Percentiles rank a stretch among this genome's conserved stretches.
phyloP scores from a whole-genome alignment of 805 yeast genomes.

The Tetrapisispora taiwanensis region DNA sequence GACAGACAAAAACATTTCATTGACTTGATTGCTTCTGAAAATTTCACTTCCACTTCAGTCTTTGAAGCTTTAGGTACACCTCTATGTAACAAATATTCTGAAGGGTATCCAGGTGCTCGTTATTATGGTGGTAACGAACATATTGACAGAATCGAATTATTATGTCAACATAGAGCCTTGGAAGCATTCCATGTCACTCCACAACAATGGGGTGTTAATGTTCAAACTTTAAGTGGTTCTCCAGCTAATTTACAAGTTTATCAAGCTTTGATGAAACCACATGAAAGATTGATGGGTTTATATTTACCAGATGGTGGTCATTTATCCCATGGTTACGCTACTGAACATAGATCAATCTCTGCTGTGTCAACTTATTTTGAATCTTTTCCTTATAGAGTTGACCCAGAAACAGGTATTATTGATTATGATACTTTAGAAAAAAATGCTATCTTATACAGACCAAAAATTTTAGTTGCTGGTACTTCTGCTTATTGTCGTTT shows the following conservation, averaged over 20 bases:
- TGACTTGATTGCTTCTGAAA: slow-evolving; percentile 91
- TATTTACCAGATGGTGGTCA: slow-evolving; percentile 99
- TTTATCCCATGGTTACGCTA: slow-evolving; percentile 95
- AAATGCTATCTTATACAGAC: slow-evolving; percentile 85
- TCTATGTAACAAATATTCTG: slow-evolving; percentile 96
- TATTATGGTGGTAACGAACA: slow-evolving; percentile 98
- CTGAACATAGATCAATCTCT: slow-evolving; percentile 84
- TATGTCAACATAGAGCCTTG: slow-evolving; percentile 91
- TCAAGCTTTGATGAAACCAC: slow-evolving; percentile 89
- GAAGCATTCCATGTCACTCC: slow-evolving; percentile 74
- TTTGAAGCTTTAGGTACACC: slow-evolving; percentile 95
- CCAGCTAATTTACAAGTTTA: slow-evolving; percentile 97
- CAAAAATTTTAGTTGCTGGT: slow-evolving; percentile 94
- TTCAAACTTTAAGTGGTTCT: slow-evolving; percentile 91
- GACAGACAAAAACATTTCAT: slow-evolving; percentile 89
- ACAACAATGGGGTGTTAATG: slow-evolving; percentile 94
- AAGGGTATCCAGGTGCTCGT: slow-evolving; percentile 98
- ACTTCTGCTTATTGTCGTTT: slow-evolving; percentile 96
- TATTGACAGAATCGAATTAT: slow-evolving; percentile 83
- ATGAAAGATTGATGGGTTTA: slow-evolving; percentile 95
- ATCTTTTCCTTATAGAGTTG: slow-evolving; percentile 96
- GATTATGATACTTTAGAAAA: slow-evolving; percentile 92
- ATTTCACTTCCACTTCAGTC: slow-evolving; percentile 91
- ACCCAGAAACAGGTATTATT: slow-evolving; percentile 84
- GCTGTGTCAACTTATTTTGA: slow-evolving; percentile 93